phyloP scores from a whole-genome alignment of 805 yeast genomes.

The Scheffersomyces coipomensis region DNA sequence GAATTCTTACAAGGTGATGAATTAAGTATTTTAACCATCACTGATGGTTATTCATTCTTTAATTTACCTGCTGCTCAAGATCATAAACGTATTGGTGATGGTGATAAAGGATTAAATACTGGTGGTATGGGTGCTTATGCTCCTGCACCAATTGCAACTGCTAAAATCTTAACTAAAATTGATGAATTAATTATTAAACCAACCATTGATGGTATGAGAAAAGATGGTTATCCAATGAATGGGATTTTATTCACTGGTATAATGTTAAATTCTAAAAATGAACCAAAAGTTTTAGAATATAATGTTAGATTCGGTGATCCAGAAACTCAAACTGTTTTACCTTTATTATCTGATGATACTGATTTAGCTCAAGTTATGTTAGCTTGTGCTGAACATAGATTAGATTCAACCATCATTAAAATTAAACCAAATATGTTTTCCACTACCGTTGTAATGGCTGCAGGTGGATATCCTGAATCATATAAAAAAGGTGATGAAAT shows the following conservation, averaged over 20 bases:
- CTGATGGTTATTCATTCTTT: constrained; percentile 89
- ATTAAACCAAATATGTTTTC: constrained; percentile 60
- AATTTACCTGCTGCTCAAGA: constrained; percentile 98
- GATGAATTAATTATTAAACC: constrained; percentile 80
- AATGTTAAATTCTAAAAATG: constrained; percentile 74
- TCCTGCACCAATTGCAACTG: constrained; percentile 94
- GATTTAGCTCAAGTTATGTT: constrained; percentile 90
- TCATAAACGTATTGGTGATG: constrained; percentile 92
- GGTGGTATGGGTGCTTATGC: constrained; percentile 99
- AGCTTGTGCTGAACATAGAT: constrained; percentile 91
- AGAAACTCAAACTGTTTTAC: constrained; percentile 95
- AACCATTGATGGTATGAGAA: constrained; percentile 93
- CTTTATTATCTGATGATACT: constrained; percentile 76
- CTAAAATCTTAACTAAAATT: constrained; percentile 65
- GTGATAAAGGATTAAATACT: constrained; percentile 92
- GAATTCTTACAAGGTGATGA: constrained; percentile 97
- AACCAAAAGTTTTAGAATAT: constrained; percentile 95
- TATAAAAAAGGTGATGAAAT: constrained; percentile 87
- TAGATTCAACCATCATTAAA: constrained; percentile 72
- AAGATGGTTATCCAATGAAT: constrained; percentile 90
- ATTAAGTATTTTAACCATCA: constrained; percentile 83
- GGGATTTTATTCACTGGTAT: constrained; percentile 96
- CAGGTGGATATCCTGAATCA: constrained; percentile 93
- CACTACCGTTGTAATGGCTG: constrained; percentile 93
- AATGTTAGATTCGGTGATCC: constrained; percentile 99